These are phyloP conservation scores for Chlorophyllum brunneum DNA, from an alignment of 768 basidiomycete species.

Conservation along the genomic window DNA sequence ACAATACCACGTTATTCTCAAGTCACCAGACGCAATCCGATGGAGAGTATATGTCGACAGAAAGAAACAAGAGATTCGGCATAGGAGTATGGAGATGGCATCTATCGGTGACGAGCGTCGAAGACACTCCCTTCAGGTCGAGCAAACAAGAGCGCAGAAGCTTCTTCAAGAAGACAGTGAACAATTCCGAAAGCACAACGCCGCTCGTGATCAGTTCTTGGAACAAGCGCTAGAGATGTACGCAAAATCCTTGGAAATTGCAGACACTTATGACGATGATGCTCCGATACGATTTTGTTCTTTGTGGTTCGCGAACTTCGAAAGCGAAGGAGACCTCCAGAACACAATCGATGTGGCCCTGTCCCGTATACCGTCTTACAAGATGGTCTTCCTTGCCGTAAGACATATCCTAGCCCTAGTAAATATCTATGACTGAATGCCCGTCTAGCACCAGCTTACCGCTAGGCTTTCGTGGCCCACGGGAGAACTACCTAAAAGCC, in stretches of 20 bases:
- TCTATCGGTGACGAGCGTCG: constrained; percentile 16
- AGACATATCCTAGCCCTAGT: constrained; percentile 14
- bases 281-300: constrained; percentile 80
- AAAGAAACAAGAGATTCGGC: constrained; percentile 66
- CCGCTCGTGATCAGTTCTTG: constrained; percentile 58
- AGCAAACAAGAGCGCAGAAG: constrained; percentile 27
- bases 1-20: constrained; percentile 71
- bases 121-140: constrained; percentile 17
- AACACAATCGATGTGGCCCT: constrained; percentile 41
- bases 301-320: constrained; percentile 89
- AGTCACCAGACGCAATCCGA: constrained; percentile 66
- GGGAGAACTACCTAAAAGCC: constrained; percentile 32
- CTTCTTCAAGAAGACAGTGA: constrained; percentile 43
- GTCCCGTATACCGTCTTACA: constrained; percentile 69
- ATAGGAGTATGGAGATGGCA: constrained; percentile 36
- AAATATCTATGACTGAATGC: neutral
- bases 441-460: constrained; percentile 75
- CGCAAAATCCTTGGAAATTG: constrained; percentile 64
- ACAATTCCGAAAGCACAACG: constrained; percentile 51
- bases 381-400: constrained; percentile 83
- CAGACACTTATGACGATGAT: constrained; percentile 73
- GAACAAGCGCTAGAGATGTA: constrained; percentile 82
- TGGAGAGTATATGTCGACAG: constrained; percentile 71
- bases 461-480: constrained; percentile 65
- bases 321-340: constrained; percentile 46